Percentiles rank a stretch among this genome's conserved stretches.
Conservation (phyloP, 164 flowering plant species). For the Amborella trichopoda region DNA sequence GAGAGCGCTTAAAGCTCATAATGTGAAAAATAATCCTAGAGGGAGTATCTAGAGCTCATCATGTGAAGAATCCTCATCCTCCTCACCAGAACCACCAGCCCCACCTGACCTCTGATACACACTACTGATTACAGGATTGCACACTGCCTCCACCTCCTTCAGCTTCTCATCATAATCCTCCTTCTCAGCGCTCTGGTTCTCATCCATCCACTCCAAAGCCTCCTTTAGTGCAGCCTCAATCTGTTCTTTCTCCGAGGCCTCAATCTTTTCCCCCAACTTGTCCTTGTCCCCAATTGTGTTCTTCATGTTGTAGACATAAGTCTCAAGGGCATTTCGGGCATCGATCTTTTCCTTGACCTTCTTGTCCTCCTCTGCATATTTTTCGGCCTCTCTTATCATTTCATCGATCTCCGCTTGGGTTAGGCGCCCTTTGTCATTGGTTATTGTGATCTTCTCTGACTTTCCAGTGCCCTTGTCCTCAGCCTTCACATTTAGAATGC, state of each 20-base stretch:
- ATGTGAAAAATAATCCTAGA: too few species aligned
- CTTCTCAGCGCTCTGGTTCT: slow-evolving; percentile 34
- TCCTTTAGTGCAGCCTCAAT: slow-evolving; percentile 33
- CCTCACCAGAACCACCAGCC: slow-evolving; percentile 32
- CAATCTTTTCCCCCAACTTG: slow-evolving; percentile 37
- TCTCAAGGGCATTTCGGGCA: slow-evolving; percentile 32
- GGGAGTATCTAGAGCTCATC: slow-evolving; percentile 77
- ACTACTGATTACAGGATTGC: slow-evolving; percentile 35
- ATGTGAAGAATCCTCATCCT: slow-evolving; percentile 38
- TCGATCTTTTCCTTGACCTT: slow-evolving; percentile 44
- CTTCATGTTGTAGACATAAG: slow-evolving; percentile 41
- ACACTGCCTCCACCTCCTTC: slow-evolving; percentile 46
- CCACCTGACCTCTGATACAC: slow-evolving; percentile 44
- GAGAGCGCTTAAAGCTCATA: too few species aligned
- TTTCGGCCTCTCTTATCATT: slow-evolving; percentile 43
- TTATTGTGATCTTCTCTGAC: slow-evolving; percentile 45
- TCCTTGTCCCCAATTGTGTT: slow-evolving; percentile 36
- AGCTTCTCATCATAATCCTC: slow-evolving; percentile 45
- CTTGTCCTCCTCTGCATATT: slow-evolving; percentile 46
- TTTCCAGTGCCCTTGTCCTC: slow-evolving; percentile 7
- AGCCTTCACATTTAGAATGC: slow-evolving; percentile 32
- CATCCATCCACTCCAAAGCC: slow-evolving; percentile 49
- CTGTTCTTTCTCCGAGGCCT: slow-evolving; percentile 38
- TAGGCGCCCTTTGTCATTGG: slow-evolving; percentile 39
- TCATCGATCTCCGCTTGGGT: slow-evolving; percentile 39